Base-by-base conservation (phyloP, 495 filamentous ascomycete genomes). In the Podospora bellae-mahoneyi region DNA sequence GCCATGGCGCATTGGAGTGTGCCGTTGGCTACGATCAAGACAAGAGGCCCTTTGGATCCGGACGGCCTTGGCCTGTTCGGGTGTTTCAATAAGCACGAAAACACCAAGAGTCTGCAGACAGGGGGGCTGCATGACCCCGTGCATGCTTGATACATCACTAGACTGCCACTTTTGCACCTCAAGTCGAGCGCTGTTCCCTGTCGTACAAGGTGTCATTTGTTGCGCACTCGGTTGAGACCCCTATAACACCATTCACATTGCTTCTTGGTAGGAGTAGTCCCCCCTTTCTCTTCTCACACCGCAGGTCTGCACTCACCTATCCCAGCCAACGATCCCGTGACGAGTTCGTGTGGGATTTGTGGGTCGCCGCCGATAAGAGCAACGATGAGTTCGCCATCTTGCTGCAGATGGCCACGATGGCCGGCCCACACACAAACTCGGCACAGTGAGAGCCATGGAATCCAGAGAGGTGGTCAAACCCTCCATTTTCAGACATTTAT, bases 111-210 rank as follows among this genome's bases (percentile, higher is more conserved):
- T 19, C 19, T 63, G 48, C 66, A 48, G 63, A 64, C 66, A 66
- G 68, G 59, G 62, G 15, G 63, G 30, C 28, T 68, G 66, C 69
- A 71, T 61, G 44, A 4, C 62, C 61, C 55, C 69, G 39, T 71
- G 70, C 70, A 73, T 70, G 53, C 23, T 28, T 48, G 60, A 59
- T 64, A 61, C 68, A 71, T 73, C 71, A 73, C 65, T 68, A 64
- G 71, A 73, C 64, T 62, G 7, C 7, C 23, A 58, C 66, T 20
- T 58, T 58, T 58, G 55, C 7, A 19, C 23, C n/a, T 58, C n/a
- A 19, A 58, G 18, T 58, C n/a, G 6, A 58, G 55, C 55, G 23
- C n/a, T 58, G 4, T 19, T 58, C 55, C 55, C 19, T 58, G 55
- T 58, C 19, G 55, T 26, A 58, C 55, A 58, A 56, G n/a, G 55